A percentile compares a stretch with the other conserved stretches of the same genome.
Evolutionary conservation across 2,329 filamentous ascomycete genomes (phyloP).

Genomic region (Sporothrix euskadiensis): DNA sequence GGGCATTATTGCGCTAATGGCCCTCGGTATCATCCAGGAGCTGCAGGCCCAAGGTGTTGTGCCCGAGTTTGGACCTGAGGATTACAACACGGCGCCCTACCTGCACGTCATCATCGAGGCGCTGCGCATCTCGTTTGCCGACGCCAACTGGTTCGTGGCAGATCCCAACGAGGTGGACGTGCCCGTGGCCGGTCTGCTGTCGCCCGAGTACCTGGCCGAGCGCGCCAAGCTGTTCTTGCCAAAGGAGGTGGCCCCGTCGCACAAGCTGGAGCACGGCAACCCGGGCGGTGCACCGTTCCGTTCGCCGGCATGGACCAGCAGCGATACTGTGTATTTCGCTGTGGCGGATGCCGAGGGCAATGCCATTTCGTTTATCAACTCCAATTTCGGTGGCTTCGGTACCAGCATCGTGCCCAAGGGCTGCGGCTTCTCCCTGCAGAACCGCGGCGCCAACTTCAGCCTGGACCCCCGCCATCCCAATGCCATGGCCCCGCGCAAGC

Average conservation of each 20-base stretch:
- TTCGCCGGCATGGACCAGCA: constrained; percentile 76
- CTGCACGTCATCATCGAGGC: constrained; percentile 87
- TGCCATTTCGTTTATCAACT: constrained; percentile 95
- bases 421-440: constrained; percentile 89
- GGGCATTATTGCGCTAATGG: constrained; percentile 92
- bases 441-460: constrained; percentile 85
- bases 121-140: constrained; percentile 85
- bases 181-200: constrained; percentile 69
- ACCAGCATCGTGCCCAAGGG: constrained; percentile 80
- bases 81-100: constrained; percentile 81
- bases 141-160: constrained; percentile 85
- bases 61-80: constrained; percentile 62
- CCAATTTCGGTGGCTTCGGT: constrained; percentile 87
- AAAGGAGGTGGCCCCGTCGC: constrained; percentile 55
- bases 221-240: constrained; percentile 60
- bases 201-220: constrained; percentile 70
- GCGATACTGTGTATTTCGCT: constrained; percentile 93
- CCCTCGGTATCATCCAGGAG: constrained; percentile 85
- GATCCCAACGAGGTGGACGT: constrained; percentile 74
- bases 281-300: constrained; percentile 42
- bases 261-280: constrained; percentile 64
- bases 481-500: constrained; percentile 73
- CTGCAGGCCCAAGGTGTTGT: constrained; percentile 76
- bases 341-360: constrained; percentile 81
- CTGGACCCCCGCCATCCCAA: constrained; percentile 75